Conservation (phyloP, 2,329 filamentous ascomycete genomes). For the Alternaria viburni region DNA sequence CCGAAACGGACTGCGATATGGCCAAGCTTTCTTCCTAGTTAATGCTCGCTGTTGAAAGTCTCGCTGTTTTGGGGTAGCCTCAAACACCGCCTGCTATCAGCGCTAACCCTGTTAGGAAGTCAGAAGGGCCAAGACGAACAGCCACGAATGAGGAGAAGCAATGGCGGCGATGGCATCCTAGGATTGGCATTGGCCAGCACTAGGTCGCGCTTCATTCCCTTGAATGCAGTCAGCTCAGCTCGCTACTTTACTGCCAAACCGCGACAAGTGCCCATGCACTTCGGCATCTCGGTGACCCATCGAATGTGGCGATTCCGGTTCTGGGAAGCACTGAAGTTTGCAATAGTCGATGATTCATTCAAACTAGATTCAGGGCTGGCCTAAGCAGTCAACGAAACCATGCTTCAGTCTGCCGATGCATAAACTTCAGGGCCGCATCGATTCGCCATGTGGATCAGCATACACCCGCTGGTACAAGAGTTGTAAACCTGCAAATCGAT, state of each 20-base stretch:
- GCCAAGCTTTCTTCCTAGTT: background rate
- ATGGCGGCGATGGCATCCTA: background rate
- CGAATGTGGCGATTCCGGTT: background rate
- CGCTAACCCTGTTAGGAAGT: background rate
- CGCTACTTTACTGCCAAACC: background rate
- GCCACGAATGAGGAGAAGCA: background rate
- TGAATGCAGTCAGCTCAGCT: background rate
- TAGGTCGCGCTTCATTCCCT: rapidly evolving
- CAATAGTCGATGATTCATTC: background rate
- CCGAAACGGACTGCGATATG: background rate
- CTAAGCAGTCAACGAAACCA: background rate
- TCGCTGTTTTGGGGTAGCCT: background rate
- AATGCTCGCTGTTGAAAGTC: background rate
- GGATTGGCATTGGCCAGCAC: background rate
- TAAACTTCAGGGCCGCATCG: background rate
- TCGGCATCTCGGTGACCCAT: background rate
- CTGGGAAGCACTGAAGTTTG: background rate
- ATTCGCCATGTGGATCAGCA: background rate
- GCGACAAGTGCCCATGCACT: background rate
- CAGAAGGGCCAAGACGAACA: background rate
- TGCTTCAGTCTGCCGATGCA: background rate
- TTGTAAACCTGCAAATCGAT: background rate
- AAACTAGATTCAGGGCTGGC: background rate
- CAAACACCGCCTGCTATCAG: background rate
- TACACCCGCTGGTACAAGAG: background rate